Conservation (phyloP, 345 rosid species). For the Odontarrhena argentea region DNA sequence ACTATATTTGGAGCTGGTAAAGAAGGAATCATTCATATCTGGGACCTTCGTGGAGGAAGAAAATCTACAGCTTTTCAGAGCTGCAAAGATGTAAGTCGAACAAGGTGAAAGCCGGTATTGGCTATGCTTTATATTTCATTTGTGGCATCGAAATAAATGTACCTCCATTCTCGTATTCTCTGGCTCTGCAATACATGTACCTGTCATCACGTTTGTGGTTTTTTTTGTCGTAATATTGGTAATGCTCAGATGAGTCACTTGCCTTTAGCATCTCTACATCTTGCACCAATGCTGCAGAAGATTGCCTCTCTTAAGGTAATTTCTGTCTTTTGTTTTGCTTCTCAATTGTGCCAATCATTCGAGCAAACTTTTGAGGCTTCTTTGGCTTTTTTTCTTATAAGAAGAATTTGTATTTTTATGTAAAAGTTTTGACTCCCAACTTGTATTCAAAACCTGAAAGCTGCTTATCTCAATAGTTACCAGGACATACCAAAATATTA, state of each 20-base stretch:
- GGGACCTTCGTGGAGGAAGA: conserved; percentile 97
- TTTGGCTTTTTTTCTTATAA: not conserved
- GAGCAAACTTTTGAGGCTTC: conserved; percentile 16
- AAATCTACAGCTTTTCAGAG: conserved; percentile 63
- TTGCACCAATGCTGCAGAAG: conserved; percentile 67
- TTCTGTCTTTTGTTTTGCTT: conserved; percentile 21
- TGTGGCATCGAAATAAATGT: conserved; percentile 7
- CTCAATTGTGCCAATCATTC: conserved; percentile 23
- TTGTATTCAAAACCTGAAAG: conserved; percentile 5
- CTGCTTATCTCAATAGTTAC: not conserved
- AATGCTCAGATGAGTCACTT: conserved; percentile 53
- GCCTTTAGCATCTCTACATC: conserved; percentile 60
- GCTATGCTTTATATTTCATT: conserved; percentile 10
- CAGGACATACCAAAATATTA: not conserved
- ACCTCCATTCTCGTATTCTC: conserved; percentile 19
- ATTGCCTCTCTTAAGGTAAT: conserved; percentile 50
- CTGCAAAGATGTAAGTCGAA: conserved; percentile 61
- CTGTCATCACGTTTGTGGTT: conserved; percentile 3
- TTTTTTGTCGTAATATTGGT: conserved; percentile 2
- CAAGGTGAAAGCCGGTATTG: not conserved
- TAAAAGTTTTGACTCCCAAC: conserved; percentile 15
- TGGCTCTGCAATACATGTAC: conserved; percentile 22
- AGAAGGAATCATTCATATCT: conserved; percentile 65
- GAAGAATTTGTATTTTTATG: conserved; percentile 14
- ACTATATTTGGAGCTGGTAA: conserved; percentile 76